These are phyloP conservation scores for Lactifluus rugatus DNA, from an alignment of 768 basidiomycete genomes.

Conservation along the genomic window DNA sequence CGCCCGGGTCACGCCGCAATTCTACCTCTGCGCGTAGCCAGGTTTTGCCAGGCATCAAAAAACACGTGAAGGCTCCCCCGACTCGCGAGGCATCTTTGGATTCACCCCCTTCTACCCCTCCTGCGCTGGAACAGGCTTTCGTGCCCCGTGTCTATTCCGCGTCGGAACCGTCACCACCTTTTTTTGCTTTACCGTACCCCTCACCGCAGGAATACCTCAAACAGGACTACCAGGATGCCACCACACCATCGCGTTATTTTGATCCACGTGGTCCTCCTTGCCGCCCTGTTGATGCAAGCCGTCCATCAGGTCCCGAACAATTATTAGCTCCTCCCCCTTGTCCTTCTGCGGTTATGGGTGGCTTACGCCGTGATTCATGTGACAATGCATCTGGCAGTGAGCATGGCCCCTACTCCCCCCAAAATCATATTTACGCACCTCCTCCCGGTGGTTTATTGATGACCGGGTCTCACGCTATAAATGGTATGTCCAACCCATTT, in stretches of 20 bases:
- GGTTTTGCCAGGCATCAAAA: slow-evolving; percentile 7
- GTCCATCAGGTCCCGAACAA: neutral
- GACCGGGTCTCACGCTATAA: slow-evolving; percentile 12
- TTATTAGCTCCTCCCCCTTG: neutral
- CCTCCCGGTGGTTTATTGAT: slow-evolving; percentile 11
- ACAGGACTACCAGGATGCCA: slow-evolving; percentile 6
- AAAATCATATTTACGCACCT: slow-evolving; percentile 10
- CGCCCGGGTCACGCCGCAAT: slow-evolving; percentile 65
- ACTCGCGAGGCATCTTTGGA: slow-evolving; percentile 15
- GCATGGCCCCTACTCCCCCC: slow-evolving; percentile 2
- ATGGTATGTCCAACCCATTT: slow-evolving; percentile 6
- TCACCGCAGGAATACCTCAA: slow-evolving; percentile 15
- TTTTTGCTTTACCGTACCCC: slow-evolving; percentile 12
- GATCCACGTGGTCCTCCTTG: slow-evolving; percentile 16
- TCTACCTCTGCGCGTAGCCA: slow-evolving; percentile 38
- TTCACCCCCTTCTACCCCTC: slow-evolving; percentile 22
- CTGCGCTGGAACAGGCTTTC: slow-evolving; percentile 22
- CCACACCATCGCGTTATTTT: slow-evolving; percentile 10
- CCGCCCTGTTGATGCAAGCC: neutral
- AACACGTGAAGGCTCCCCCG: slow-evolving; percentile 15
- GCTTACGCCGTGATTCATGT: slow-evolving; percentile 9
- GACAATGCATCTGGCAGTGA: slow-evolving; percentile 11
- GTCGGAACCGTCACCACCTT: slow-evolving; percentile 9
- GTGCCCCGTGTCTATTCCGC: slow-evolving; percentile 3
- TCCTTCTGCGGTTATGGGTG: slow-evolving; percentile 4